phyloP scores from a whole-genome alignment of 2,329 filamentous ascomycete species.

The Cercospora sp. region DNA sequence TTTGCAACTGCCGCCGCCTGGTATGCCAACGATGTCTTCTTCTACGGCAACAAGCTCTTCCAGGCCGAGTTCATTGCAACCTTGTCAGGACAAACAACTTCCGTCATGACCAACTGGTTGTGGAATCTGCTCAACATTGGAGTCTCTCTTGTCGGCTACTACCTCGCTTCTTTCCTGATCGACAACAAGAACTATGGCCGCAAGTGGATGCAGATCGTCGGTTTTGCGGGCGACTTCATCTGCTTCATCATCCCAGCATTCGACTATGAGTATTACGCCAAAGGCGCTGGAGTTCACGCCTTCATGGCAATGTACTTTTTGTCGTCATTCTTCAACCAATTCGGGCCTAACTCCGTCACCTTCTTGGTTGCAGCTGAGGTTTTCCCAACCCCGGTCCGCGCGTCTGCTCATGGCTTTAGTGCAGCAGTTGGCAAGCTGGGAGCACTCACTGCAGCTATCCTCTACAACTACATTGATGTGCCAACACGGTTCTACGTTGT shows the following conservation, averaged over 20 bases:
- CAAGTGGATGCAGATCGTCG: conserved; percentile 93
- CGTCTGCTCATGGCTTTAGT: conserved; percentile 92
- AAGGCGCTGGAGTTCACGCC: conserved; percentile 68
- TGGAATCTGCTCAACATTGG: conserved; percentile 92
- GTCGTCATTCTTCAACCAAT: conserved; percentile 98
- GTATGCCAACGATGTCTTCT: conserved; percentile 98
- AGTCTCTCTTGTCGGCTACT: conserved; percentile 85
- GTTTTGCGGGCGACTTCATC: conserved; percentile 90
- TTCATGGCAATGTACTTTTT: conserved; percentile 99
- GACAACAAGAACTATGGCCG: conserved; percentile 96
- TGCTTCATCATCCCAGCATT: conserved; percentile 92
- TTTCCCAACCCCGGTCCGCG: conserved; percentile 91
- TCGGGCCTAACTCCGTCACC: conserved; percentile 92
- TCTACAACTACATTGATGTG: conserved; percentile 92
- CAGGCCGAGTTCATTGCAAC: conserved; percentile 86
- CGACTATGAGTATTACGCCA: conserved; percentile 80
- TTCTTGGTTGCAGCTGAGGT: conserved; percentile 96
- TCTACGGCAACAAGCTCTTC: conserved; percentile 99
- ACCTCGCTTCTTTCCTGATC: conserved; percentile 82
- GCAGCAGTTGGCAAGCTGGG: conserved; percentile 87
- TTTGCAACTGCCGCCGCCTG: conserved; percentile 84
- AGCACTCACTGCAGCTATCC: conserved; percentile 78
- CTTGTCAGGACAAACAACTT: conserved; percentile 61
- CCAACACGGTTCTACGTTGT: conserved; percentile 87
- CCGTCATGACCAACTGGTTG: conserved; percentile 82